Conservation (phyloP, 2,329 filamentous ascomycete species). For the Coniochaeta ligniaria region DNA sequence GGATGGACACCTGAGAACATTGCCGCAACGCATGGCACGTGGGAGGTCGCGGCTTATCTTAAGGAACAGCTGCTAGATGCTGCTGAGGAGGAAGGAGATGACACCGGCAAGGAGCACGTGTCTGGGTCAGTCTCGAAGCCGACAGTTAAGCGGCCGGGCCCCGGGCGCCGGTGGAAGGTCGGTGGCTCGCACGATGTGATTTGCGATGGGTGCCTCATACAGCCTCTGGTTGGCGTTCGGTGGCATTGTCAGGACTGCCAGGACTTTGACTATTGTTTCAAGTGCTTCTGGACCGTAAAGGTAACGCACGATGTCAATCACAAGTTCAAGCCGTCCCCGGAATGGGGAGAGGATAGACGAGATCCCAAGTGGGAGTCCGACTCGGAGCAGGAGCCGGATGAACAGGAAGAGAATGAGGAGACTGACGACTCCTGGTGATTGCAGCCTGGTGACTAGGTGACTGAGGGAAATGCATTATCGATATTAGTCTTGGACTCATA, state of each 20-base stretch:
- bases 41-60: background rate
- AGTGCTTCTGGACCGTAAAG: background rate
- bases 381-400: background rate
- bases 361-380: background rate
- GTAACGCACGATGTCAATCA: background rate
- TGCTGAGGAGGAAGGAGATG: background rate
- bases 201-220: background rate
- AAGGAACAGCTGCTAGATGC: background rate
- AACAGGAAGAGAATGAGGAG: background rate
- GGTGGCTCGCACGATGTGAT: background rate
- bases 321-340: background rate
- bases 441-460: too few relatives aligned
- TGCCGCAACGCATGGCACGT: background rate
- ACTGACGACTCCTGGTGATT: background rate
- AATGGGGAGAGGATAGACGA: background rate
- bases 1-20: background rate
- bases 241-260: background rate
- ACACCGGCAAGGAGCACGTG: background rate
- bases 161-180: background rate
- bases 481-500: too few relatives aligned
- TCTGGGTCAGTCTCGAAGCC: background rate
- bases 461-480: too few relatives aligned
- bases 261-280: constrained; percentile 2
- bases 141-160: background rate
- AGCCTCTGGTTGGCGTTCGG: background rate